Conservation (phyloP, 441 rosid species). For the Gossypium schwendimanii region DNA sequence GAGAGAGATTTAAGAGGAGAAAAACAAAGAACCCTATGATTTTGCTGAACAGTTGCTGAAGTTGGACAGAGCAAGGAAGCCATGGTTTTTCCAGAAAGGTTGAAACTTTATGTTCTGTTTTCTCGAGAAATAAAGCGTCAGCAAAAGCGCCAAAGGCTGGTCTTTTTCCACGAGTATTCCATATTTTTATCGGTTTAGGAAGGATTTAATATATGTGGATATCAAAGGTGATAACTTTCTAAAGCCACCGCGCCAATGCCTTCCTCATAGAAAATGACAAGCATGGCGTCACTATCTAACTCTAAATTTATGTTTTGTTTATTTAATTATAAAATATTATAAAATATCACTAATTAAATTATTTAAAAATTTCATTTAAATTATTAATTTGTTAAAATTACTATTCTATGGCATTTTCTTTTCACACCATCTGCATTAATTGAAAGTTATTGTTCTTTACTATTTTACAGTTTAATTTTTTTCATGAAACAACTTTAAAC, state of each 20-base stretch:
- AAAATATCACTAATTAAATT: too few relatives aligned
- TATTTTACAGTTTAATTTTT: too few relatives aligned
- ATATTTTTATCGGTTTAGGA: slow-evolving; percentile 24
- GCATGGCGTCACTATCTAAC: too few relatives aligned
- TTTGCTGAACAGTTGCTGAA: slow-evolving; percentile 25
- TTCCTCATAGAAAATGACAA: background rate
- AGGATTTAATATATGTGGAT: slow-evolving; percentile 31
- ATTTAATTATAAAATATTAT: too few relatives aligned
- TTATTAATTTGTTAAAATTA: too few relatives aligned
- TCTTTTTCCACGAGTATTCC: slow-evolving; percentile 31
- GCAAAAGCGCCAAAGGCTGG: slow-evolving; percentile 24
- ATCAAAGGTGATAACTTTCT: background rate
- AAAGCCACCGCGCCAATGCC: background rate
- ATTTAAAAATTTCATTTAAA: too few relatives aligned
- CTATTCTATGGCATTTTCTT: too few relatives aligned
- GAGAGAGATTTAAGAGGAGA: slow-evolving; percentile 34
- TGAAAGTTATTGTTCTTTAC: too few relatives aligned
- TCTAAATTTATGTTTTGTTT: too few relatives aligned
- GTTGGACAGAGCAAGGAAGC: slow-evolving; percentile 45
- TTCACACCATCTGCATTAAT: too few relatives aligned
- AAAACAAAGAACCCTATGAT: slow-evolving; percentile 28
- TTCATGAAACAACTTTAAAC: too few relatives aligned
- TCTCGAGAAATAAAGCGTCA: slow-evolving; percentile 13
- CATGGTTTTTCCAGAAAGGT: slow-evolving; percentile 18
- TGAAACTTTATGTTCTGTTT: background rate